A percentile compares a stretch with the other conserved stretches of the same genome.
phyloP scores from a whole-genome alignment of 768 basidiomycete species.

The Suillus placidus region DNA sequence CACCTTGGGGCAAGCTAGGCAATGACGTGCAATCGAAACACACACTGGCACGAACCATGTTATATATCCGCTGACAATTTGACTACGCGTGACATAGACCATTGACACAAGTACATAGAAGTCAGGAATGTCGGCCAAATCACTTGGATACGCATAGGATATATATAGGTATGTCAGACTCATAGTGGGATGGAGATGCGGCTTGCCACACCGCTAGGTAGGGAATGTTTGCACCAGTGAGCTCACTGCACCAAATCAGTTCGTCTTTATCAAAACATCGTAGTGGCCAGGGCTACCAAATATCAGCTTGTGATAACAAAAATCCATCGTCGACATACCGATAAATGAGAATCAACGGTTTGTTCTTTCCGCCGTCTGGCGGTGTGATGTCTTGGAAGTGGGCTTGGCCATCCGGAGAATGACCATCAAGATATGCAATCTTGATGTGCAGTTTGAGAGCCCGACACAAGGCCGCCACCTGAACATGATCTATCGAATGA shows the following conservation, averaged over 20 bases:
- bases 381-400: conserved; percentile 64
- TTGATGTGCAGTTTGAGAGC: conserved; percentile 68
- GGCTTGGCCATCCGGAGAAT: conserved; percentile 49
- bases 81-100: not conserved
- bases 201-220: not conserved
- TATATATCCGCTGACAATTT: not conserved
- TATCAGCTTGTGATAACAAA: conserved; percentile 9
- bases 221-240: not conserved
- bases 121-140: not conserved
- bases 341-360: conserved; percentile 73
- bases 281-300: conserved; percentile 80
- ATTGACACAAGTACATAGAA: not conserved
- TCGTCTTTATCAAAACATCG: conserved; percentile 53
- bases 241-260: not conserved
- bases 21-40: not conserved
- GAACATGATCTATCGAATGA: conserved; percentile 65
- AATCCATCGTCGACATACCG: conserved; percentile 48
- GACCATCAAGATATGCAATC: conserved; percentile 83
- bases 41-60: not conserved
- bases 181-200: not conserved
- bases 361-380: conserved; percentile 34
- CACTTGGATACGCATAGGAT: not conserved
- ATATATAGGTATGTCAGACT: not conserved
- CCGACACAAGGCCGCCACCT: conserved; percentile 75
- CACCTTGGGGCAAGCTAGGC: not conserved